Conservation (phyloP, 164 flowering plant species). For the Tetracentron sinense region DNA sequence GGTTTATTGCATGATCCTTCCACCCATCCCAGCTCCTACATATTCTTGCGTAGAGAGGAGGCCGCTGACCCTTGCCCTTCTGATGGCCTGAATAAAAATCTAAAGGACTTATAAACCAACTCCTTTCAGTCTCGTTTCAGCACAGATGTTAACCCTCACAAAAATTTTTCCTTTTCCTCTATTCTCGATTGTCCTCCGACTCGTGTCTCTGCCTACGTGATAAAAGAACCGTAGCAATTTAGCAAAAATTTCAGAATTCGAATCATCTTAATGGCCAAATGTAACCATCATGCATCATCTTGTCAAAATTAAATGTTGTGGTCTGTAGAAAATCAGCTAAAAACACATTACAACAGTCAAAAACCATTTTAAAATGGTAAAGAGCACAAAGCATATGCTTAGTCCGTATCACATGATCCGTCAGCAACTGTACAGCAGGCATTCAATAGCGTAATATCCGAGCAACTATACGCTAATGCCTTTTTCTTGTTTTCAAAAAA, state of each 20-base stretch:
- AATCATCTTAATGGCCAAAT: too few relatives aligned
- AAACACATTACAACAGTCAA: too few relatives aligned
- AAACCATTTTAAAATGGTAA: too few relatives aligned
- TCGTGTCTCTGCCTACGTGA: slow-evolving; percentile 85
- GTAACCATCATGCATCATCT: too few relatives aligned
- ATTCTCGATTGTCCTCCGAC: slow-evolving; percentile 59
- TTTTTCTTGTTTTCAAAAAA: too few relatives aligned
- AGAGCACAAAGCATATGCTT: too few relatives aligned
- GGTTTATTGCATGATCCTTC: neutral
- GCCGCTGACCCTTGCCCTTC: neutral
- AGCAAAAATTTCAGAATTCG: neutral
- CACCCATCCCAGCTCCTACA: neutral
- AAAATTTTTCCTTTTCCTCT: slow-evolving; percentile 58
- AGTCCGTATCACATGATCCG: too few relatives aligned
- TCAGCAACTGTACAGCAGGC: too few relatives aligned
- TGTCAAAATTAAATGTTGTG: too few relatives aligned
- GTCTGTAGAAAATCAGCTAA: too few relatives aligned
- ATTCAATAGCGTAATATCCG: too few relatives aligned
- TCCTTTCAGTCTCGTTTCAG: slow-evolving; percentile 63
- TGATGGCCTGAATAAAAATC: neutral
- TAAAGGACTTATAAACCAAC: slow-evolving; percentile 34
- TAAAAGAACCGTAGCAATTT: neutral
- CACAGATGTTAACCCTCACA: slow-evolving; percentile 49
- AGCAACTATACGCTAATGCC: too few relatives aligned
- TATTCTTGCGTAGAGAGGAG: neutral